These are phyloP conservation scores for Phytophthora chlamydospora DNA, from an alignment of 352 stramenopile genomes.

Conservation along the genomic window DNA sequence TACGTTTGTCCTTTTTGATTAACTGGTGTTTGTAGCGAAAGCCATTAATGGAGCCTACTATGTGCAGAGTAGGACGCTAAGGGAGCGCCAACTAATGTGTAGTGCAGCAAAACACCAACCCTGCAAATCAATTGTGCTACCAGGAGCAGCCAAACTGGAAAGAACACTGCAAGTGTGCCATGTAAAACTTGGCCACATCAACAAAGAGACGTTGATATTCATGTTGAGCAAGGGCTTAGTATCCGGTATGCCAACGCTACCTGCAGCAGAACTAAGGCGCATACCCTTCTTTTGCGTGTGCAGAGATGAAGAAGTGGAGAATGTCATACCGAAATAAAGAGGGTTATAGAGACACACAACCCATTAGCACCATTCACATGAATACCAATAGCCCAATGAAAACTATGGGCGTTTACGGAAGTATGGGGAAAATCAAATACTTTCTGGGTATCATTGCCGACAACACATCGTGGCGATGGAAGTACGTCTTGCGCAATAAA, in stretches of 20 bases:
- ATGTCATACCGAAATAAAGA: conserved; percentile 23
- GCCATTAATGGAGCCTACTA: conserved; percentile 16
- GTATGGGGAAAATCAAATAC: not conserved
- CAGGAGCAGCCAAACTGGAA: not conserved
- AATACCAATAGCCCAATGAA: conserved; percentile 23
- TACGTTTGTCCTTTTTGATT: conserved; percentile 14
- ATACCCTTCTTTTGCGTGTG: conserved; percentile 17
- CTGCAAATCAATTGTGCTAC: conserved; percentile 2
- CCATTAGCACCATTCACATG: conserved; percentile 23
- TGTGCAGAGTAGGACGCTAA: conserved; percentile 3
- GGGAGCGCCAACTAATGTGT: conserved; percentile 10
- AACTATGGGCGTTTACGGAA: conserved; percentile 2
- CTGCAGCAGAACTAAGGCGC: not conserved
- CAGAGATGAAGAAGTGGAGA: conserved; percentile 18
- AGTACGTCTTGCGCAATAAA: not conserved
- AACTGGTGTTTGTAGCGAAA: conserved; percentile 11
- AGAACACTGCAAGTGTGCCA: conserved; percentile 10
- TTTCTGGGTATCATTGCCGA: conserved; percentile 7
- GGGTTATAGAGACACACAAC: conserved; percentile 5
- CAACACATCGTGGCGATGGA: conserved; percentile 7
- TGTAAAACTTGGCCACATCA: conserved; percentile 11
- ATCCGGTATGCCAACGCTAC: not conserved
- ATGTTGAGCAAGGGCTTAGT: conserved; percentile 13
- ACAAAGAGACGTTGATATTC: conserved; percentile 4
- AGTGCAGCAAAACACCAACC: conserved; percentile 8